These are phyloP conservation scores for Penicillium expansum DNA, from an alignment of 2,329 filamentous ascomycete genomes.

Conservation along the genomic window DNA sequence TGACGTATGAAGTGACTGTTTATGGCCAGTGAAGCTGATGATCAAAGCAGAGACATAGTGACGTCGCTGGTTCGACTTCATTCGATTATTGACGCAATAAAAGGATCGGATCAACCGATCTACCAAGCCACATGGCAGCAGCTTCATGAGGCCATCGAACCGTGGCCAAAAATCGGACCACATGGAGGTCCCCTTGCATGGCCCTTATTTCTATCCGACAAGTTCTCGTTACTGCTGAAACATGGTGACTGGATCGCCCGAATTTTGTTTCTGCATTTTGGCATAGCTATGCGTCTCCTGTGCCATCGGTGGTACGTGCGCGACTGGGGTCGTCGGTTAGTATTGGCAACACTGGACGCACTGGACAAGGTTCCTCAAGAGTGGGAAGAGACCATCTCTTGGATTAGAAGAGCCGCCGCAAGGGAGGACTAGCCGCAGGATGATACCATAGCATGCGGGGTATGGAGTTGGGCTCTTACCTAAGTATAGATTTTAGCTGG, in stretches of 20 bases:
- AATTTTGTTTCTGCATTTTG: constrained; percentile 32
- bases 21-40: not conserved
- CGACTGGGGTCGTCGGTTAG: constrained; percentile 32
- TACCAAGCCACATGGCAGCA: constrained; percentile 29
- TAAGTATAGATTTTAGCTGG: no score
- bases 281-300: constrained; percentile 32
- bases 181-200: constrained; percentile 33
- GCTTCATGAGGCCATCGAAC: constrained; percentile 25
- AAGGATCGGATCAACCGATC: constrained; percentile 13
- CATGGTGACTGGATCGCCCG: no score
- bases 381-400: constrained; percentile 26
- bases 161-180: constrained; percentile 29
- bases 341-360: constrained; percentile 28
- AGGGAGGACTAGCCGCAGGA: constrained; percentile 18
- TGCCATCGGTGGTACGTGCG: constrained; percentile 35
- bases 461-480: not conserved
- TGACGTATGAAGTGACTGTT: not conserved
- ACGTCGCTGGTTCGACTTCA: constrained; percentile 24
- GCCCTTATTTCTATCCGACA: no score
- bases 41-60: constrained; percentile 21
- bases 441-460: not conserved
- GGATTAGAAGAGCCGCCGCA: no score
- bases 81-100: constrained; percentile 15
- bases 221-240: no score
- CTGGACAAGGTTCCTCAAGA: constrained; percentile 26